Conservation (phyloP, 2,329 filamentous ascomycete species). For the Metarhizium guizhouense region DNA sequence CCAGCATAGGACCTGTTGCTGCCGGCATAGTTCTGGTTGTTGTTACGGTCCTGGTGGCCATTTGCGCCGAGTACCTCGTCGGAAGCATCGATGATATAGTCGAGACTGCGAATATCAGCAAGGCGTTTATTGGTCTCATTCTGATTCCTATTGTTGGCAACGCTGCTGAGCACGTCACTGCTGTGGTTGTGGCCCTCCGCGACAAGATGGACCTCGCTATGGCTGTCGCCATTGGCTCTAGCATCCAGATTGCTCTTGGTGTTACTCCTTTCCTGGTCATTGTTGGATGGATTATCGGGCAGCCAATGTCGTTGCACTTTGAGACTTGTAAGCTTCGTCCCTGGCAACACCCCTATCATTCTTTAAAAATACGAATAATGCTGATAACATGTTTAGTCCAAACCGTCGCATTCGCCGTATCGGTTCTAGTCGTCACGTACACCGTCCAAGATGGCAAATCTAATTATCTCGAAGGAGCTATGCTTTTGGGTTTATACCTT, state of each 20-base stretch:
- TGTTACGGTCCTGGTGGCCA: conserved; percentile 59
- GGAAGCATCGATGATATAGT: conserved; percentile 68
- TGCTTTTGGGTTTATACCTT: conserved; percentile 47
- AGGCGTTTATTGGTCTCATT: conserved; percentile 73
- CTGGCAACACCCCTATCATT: neutral
- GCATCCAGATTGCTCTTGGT: conserved; percentile 73
- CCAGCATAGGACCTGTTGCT: conserved; percentile 52
- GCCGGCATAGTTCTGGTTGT: conserved; percentile 59
- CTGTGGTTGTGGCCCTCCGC: conserved; percentile 68
- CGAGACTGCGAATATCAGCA: conserved; percentile 60
- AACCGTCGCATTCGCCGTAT: conserved; percentile 69
- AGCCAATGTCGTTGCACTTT: conserved; percentile 71
- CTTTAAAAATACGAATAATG: neutral
- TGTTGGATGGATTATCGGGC: conserved; percentile 66
- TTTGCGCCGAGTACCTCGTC: conserved; percentile 71
- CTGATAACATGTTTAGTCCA: conserved; percentile 39
- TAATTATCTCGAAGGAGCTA: conserved; percentile 75
- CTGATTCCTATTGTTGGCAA: conserved; percentile 74
- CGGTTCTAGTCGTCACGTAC: conserved; percentile 66
- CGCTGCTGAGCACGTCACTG: conserved; percentile 73
- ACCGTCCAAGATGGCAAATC: conserved; percentile 74
- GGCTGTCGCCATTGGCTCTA: conserved; percentile 73
- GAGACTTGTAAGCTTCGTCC: conserved; percentile 41
- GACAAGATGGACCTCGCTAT: conserved; percentile 70
- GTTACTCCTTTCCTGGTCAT: conserved; percentile 75